Evolutionary conservation across 2,329 filamentous ascomycete genomes (phyloP), one percentile per base, ranked within the genome.

Genomic region (Colletotrichum sp.): DNA sequence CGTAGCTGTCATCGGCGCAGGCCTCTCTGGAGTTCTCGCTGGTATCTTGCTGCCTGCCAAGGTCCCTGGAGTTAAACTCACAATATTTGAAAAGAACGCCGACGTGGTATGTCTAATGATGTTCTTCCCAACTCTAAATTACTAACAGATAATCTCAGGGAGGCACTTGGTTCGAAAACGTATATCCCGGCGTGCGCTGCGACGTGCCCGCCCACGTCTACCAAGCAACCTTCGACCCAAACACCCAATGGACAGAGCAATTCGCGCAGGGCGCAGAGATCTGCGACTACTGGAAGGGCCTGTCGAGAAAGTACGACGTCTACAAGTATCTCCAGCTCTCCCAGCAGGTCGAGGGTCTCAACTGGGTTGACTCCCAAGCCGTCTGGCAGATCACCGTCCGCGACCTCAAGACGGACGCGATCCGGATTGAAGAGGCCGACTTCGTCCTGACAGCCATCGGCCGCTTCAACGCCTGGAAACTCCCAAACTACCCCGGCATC

Each of bases 171-270:
- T 85, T 88, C 65, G 88, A 89, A 75, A 91, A 90, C 70, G 80
- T 86, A 6, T 94, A 94, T 77, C 92, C 92, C 0, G 93, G 92
- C 3, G 91, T 93, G 1, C 85, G 91, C 56, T 95, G 93, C 78
- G 93, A 94, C 80, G 70, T 95, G 16, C 92, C 93, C 0, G 90
- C 92, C 1, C 92, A 94, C 80, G 92, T 93, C 24, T 95, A 95
- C 79, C 93, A 94, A 80, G 90, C 90, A 9, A 92, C 91, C 0
- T 95, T 94, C 81, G 87, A 88, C 8, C 92, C 93, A 1, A 95
- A 95, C 71, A 90, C 88, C 0, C 87, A 94, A 77, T 95, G 94
- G 94, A 89, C 88, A 0, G 91, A 94, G 78, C 88, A 92, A 75
- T 95, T 94, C 79, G 90, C 93, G 0, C 90, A 91, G 48, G 93